phyloP scores from a whole-genome alignment of 208 protist species.

The Acanthamoeba sp. region DNA sequence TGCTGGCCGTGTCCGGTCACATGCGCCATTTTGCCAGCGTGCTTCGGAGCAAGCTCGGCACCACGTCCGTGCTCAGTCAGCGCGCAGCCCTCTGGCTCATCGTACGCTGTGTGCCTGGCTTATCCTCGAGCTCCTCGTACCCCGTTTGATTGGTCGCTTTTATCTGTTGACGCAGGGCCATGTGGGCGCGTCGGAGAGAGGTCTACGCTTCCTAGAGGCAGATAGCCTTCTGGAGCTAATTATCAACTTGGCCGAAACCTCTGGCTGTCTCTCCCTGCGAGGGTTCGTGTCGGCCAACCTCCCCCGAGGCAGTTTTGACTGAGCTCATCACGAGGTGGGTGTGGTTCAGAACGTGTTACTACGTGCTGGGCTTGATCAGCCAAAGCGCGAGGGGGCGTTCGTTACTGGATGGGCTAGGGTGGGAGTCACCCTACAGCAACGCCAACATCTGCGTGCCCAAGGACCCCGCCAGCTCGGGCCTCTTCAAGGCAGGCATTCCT shows the following conservation, averaged over 20 bases:
- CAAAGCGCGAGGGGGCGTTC: background rate
- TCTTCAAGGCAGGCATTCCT: slow-evolving; percentile 5
- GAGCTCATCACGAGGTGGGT: background rate
- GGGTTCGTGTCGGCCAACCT: background rate
- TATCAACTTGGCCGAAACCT: background rate
- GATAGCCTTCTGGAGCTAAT: background rate
- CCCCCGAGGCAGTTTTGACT: background rate
- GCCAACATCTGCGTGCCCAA: slow-evolving; percentile 10
- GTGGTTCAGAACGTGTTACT: slow-evolving; percentile 2
- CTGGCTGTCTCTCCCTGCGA: background rate
- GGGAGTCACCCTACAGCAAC: background rate
- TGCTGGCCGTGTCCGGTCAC: background rate
- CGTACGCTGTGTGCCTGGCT: background rate
- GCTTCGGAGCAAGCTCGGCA: background rate
- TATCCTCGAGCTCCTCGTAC: too few species aligned
- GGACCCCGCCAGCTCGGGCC: background rate
- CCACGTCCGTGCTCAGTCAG: background rate
- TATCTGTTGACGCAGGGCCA: background rate
- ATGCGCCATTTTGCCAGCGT: background rate
- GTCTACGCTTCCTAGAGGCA: background rate
- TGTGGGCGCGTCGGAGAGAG: background rate
- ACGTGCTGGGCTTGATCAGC: slow-evolving; percentile 29
- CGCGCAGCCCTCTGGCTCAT: slow-evolving; percentile 21
- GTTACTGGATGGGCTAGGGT: slow-evolving; percentile 8
- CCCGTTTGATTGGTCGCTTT: background rate